phyloP scores from a whole-genome alignment of 305 asterid genomes.

The Andrographis paniculata region DNA sequence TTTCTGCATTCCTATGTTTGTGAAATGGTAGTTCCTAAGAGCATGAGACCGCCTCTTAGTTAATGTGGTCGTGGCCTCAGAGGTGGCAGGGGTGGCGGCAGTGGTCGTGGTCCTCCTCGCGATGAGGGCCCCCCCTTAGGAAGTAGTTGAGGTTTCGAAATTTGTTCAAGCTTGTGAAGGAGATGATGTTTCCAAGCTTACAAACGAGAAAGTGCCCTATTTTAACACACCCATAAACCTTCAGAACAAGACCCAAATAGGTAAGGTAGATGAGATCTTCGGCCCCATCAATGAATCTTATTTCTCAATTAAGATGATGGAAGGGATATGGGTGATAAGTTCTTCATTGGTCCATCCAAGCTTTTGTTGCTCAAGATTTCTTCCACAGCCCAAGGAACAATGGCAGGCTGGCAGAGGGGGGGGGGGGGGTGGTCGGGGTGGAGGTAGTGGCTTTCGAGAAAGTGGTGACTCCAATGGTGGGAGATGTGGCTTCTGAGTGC shows the following conservation, averaged over 20 bases:
- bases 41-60: too few species aligned
- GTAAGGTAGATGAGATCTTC: too few species aligned
- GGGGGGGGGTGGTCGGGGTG: not conserved
- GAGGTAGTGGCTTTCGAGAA: too few species aligned
- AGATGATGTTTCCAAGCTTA: conserved; percentile 77
- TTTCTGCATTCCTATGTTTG: too few species aligned
- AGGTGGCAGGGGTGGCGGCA: too few species aligned
- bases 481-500: not conserved
- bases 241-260: too few species aligned
- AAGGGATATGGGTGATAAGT: conserved; percentile 87
- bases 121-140: too few species aligned
- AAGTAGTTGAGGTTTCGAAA: conserved; percentile 76
- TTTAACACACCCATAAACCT: conserved; percentile 87
- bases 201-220: conserved; percentile 76
- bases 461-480: not conserved
- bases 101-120: too few species aligned
- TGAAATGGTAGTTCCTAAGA: too few species aligned
- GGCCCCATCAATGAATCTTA: too few species aligned
- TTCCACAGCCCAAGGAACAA: conserved; percentile 50
- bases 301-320: conserved; percentile 85
- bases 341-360: conserved; percentile 86
- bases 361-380: conserved; percentile 84
- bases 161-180: conserved; percentile 82
- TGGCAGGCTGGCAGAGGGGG: not conserved
- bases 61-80: too few species aligned